These are phyloP conservation scores for Russula dissimulans DNA, from an alignment of 768 basidiomycete species.

Conservation along the genomic window DNA sequence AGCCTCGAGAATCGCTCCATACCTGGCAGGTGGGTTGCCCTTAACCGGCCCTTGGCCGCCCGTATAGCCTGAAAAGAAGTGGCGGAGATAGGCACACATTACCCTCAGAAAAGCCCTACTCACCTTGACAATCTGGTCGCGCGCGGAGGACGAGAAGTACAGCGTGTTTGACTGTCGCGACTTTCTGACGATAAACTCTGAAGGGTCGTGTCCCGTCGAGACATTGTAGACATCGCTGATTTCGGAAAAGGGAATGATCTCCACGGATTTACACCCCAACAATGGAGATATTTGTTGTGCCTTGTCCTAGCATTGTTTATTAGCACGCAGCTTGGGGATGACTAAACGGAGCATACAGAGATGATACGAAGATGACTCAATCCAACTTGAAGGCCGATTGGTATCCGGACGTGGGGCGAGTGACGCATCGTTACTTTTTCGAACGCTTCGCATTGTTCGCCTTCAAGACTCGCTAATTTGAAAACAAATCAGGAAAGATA, in stretches of 20 bases:
- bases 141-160: conserved; percentile 62
- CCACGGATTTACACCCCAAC: conserved; percentile 67
- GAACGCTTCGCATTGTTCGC: conserved; percentile 46
- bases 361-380: conserved; percentile 67
- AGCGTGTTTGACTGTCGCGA: conserved; percentile 60
- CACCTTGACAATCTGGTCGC: conserved; percentile 72
- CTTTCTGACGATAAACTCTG: conserved; percentile 76
- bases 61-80: conserved; percentile 48
- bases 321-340: neutral
- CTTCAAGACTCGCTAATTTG: conserved; percentile 48
- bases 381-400: conserved; percentile 60
- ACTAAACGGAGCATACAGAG: conserved; percentile 41
- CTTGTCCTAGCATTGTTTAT: conserved; percentile 39
- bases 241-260: conserved; percentile 70
- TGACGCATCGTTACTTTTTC: conserved; percentile 59
- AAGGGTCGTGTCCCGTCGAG: conserved; percentile 61
- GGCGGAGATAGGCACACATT: neutral
- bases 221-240: conserved; percentile 84
- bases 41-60: conserved; percentile 62
- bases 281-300: conserved; percentile 61
- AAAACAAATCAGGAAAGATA: conserved; percentile 2
- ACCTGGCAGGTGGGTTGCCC: conserved; percentile 41
- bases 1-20: conserved; percentile 66
- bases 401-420: conserved; percentile 55
- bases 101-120: neutral